phyloP scores from a whole-genome alignment of 1,284 basidiomycete genomes.

The Sporisorium scitamineum region DNA sequence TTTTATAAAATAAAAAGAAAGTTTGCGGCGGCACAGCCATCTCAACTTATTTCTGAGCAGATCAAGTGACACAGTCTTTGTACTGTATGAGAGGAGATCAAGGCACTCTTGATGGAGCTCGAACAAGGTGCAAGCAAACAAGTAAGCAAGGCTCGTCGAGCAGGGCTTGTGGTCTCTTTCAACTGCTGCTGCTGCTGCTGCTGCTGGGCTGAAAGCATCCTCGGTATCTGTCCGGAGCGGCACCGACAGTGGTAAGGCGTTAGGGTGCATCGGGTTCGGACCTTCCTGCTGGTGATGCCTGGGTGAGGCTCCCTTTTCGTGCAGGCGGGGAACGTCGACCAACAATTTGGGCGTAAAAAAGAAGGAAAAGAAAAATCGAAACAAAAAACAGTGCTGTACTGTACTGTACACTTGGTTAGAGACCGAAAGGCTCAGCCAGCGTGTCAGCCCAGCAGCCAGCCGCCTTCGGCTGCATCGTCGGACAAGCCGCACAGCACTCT shows the following conservation, averaged over 20 bases:
- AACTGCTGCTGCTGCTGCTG: no score
- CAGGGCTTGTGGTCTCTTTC: no score
- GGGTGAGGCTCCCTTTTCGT: background rate
- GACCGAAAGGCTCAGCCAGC: background rate
- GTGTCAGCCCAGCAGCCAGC: background rate
- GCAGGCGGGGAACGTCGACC: conserved; percentile 7
- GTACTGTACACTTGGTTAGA: no score
- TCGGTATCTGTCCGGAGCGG: no score
- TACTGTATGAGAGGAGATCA: background rate
- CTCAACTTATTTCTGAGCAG: background rate
- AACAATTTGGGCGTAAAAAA: conserved; percentile 36
- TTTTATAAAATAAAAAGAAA: background rate
- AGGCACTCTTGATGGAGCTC: background rate
- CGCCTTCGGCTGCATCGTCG: no score
- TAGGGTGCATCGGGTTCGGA: background rate
- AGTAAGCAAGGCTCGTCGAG: no score
- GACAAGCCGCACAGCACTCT: no score
- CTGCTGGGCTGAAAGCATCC: no score
- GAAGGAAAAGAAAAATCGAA: conserved; percentile 14
- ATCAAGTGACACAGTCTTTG: no score
- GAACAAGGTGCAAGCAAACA: no score
- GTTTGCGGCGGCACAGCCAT: background rate
- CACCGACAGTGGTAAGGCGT: background rate
- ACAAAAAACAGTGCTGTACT: background rate
- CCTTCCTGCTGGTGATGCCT: background rate